Evolutionary conservation across 371 early-diverging fungal species (phyloP), one percentile per base, ranked within the genome.

Genomic region (Synchytrium microbalum): DNA sequence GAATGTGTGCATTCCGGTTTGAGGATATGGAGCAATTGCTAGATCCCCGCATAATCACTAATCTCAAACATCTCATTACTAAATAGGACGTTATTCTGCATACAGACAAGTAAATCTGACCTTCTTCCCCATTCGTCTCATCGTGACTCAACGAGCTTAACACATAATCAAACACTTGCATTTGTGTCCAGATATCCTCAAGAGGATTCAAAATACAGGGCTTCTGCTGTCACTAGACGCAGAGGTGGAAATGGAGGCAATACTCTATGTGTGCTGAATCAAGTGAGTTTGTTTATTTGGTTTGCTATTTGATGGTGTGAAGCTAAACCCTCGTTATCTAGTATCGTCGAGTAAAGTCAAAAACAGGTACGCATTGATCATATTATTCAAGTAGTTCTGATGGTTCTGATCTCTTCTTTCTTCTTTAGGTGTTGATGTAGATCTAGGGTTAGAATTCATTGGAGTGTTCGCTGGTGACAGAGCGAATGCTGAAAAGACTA

Each of bases 161-260:
- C n/a, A n/a, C n/a, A n/a, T n/a, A n/a, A 25, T 63, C 29, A 31
- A 30, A 8, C 24, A 24, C 5, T 58, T 46, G 62, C 14, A 59
- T 59, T 16, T 28, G 28, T 51, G 2, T 16, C 27, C 27, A 71
- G 71, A 5, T 86, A 78, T 64, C 88, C 86, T 0, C 59, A 65
- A 25, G 86, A 88, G 65, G 88, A 86, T 64, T 64, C 74, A 1
- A 88, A 88, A 62, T 63, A 73, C 0, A 69, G 86, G 28, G 85
- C 86, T 53, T 67, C 66, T 8, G 1, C 61, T 19, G 77, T 80
- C 64, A 83, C 84, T 58, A 74, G 77, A 33, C 75, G 88, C 8
- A 76, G 79, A n/a, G 88, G 88, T 32, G 88, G 88, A 23, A 88
- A 88, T 61, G 78, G 78, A n/a, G 79, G 77, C 28, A 88, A 88